Percentiles rank a stretch among this genome's conserved stretches.
phyloP scores from a whole-genome alignment of 2,329 filamentous ascomycete genomes.

The Neocatenulostroma microsporum region DNA sequence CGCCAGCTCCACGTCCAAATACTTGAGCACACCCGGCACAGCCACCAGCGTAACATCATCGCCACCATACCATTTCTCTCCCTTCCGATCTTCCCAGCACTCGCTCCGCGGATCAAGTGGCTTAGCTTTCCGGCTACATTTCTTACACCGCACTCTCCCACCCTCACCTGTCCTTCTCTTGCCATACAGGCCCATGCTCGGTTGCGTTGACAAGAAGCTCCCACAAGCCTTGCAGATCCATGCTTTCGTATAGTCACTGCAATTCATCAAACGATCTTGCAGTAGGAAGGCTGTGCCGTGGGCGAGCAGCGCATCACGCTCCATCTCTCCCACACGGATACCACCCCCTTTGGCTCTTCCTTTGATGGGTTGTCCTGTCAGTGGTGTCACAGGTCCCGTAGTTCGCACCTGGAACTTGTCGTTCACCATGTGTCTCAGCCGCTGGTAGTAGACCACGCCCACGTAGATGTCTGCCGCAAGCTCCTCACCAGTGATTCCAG shows the following conservation, averaged over 20 bases:
- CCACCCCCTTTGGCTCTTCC: constrained; percentile 92
- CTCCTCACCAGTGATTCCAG: constrained; percentile 90
- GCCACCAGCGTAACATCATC: constrained; percentile 86
- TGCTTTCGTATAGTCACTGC: constrained; percentile 81
- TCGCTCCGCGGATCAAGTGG: constrained; percentile 41
- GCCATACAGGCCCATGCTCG: constrained; percentile 51
- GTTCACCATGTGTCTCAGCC: constrained; percentile 98
- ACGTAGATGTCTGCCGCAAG: constrained; percentile 93
- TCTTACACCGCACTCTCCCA: constrained; percentile 28
- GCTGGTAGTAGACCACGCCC: constrained; percentile 96
- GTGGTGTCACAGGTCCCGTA: constrained; percentile 80
- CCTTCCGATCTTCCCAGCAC: constrained; percentile 84
- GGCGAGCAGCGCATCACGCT: constrained; percentile 87
- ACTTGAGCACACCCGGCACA: constrained; percentile 86
- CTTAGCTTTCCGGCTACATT: constrained; percentile 28
- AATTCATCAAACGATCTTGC: constrained; percentile 94
- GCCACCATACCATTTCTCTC: constrained; percentile 75
- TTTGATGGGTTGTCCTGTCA: constrained; percentile 95
- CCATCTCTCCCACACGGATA: constrained; percentile 99
- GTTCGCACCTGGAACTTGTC: constrained; percentile 98
- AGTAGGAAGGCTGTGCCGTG: constrained; percentile 93
- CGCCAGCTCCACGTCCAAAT: constrained; percentile 86
- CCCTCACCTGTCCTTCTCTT: constrained; percentile 19
- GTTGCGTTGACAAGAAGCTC: constrained; percentile 81
- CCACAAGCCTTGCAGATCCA: constrained; percentile 88